These are phyloP conservation scores for Logfia minima DNA, from an alignment of 129 eudicot genomes.

Conservation along the genomic window DNA sequence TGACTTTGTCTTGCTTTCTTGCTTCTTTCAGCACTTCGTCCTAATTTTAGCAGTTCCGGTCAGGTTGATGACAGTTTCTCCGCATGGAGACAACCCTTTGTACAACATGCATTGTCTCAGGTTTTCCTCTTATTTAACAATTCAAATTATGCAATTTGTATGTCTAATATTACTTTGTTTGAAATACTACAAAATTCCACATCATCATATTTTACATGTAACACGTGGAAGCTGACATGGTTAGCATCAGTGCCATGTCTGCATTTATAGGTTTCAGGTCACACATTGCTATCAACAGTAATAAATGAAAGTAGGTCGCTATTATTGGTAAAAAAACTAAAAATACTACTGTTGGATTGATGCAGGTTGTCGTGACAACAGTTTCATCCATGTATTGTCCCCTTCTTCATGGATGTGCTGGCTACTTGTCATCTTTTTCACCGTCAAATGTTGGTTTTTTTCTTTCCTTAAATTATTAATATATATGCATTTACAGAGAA, in stretches of 20 bases:
- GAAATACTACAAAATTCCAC: neutral
- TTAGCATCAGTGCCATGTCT: neutral
- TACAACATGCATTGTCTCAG: conserved; percentile 89
- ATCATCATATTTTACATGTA: neutral
- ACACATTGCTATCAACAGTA: neutral
- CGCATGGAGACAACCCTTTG: conserved; percentile 88
- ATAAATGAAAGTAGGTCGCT: no score
- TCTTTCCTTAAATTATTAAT: neutral
- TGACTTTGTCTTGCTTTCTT: conserved; percentile 11
- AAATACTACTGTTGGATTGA: conserved; percentile 3
- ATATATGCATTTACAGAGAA: neutral
- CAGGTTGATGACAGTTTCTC: conserved; percentile 75
- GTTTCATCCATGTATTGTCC: conserved; percentile 69
- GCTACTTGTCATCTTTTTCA: conserved; percentile 90
- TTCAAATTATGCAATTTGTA: conserved; percentile 3
- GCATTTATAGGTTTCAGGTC: neutral
- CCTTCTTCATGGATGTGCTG: conserved; percentile 94
- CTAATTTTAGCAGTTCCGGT: conserved; percentile 59
- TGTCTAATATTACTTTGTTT: conserved; percentile 2
- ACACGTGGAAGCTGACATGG: neutral
- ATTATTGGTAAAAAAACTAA: neutral
- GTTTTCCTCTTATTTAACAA: conserved; percentile 32
- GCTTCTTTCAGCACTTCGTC: conserved; percentile 83
- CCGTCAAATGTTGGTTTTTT: conserved; percentile 75
- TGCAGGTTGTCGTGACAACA: conserved; percentile 88